Evolutionary conservation across 306 rosid genomes (phyloP), one percentile per base, ranked within the genome.

Genomic region (Cicer pinnatifidum): DNA sequence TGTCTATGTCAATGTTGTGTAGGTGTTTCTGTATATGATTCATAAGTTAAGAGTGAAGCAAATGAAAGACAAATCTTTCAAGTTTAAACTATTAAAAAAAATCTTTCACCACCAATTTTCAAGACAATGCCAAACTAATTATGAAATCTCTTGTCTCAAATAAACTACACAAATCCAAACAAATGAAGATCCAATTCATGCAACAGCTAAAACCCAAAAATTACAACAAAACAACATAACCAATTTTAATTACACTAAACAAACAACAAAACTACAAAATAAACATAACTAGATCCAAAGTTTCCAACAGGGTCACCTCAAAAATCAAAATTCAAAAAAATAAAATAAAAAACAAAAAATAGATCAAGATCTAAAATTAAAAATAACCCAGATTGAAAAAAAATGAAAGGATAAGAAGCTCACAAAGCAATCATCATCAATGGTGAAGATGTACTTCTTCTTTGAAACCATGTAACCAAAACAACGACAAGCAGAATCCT

Each of bases 401-500:
- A 47, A 37, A 5, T 0, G 1, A 35, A n/a, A 20, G 69, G 7
- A 12, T 9, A 20, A 2, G 3, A 19, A 10, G 63, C 93, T 85
- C 58, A 92, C 97, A 69, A 92, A 92, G 81, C 97, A 92, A 20
- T 92, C 97, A 78, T 92, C 97, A 75, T 92, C 97, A 79, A 92
- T 92, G 58, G 97, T 92, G 86, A 28, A 92, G 83, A 92, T 87
- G 63, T 92, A 92, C 90, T 92, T 92, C 93, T 92, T 92, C 83
- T 89, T 92, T 28, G 97, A 92, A 11, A 92, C 96, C 97, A 92
- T 89, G 75, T 92, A 92, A 9, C 97, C 97, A 61, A 92, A 92
- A 85, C 97, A 92, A 1, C 96, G 92, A 19, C 97, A 92, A 6
- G 97, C 97, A 73, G 97, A 92, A 78, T 92, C 97, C 88, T 92